Base-by-base conservation (phyloP, 1,284 basidiomycete genomes). In the Golubevia sp. region DNA sequence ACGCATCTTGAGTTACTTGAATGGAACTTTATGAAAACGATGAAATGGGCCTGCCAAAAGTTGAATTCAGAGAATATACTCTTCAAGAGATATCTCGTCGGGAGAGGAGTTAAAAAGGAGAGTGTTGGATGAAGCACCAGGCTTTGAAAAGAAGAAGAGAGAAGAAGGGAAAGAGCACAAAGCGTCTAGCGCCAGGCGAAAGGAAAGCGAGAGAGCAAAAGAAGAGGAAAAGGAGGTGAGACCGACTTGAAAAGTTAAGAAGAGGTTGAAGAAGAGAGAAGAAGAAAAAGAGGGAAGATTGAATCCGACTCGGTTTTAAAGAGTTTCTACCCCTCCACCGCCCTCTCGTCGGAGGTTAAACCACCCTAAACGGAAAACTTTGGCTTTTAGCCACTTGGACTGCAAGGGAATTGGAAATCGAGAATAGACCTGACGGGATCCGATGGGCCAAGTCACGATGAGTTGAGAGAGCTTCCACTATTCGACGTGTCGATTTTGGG, bases 141-240 rank as follows among this genome's bases (percentile, higher is more conserved):
- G 53, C 49, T 49, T 52, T 6, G 11, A 20, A 24, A 26, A 49
- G 51, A 27, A 23, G 49, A n/a, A 23, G 44, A 24, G 49, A 49
- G 38, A 44, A 25, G 30, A 25, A 57, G 56, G 26, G 44, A 25
- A 44, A 30, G 26, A 44, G 56, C 48, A 50, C 44, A 50, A 23
- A 49, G n/a, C 38, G 27, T 51, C 26, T 60, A 49, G 58, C 58
- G 48, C 58, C 58, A 60, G 58, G 58, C 58, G 51, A 26, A 54
- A n/a, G 30, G 48, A 26, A 30, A 44, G 21, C 18, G 58, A 53
- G 49, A 34, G 50, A 30, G 50, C 24, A 38, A 15, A 30, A 38
- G 34, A 26, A 30, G 52, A 24, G 48, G 25, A 24, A 34, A 48
- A 21, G 34, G 55, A 13, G 25, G 34, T 26, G 23, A 48, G 27